A percentile compares a stretch with the other conserved stretches of the same genome.
Conservation (phyloP, 352 stramenopile genomes). For the Phytopythium ostracodes region DNA sequence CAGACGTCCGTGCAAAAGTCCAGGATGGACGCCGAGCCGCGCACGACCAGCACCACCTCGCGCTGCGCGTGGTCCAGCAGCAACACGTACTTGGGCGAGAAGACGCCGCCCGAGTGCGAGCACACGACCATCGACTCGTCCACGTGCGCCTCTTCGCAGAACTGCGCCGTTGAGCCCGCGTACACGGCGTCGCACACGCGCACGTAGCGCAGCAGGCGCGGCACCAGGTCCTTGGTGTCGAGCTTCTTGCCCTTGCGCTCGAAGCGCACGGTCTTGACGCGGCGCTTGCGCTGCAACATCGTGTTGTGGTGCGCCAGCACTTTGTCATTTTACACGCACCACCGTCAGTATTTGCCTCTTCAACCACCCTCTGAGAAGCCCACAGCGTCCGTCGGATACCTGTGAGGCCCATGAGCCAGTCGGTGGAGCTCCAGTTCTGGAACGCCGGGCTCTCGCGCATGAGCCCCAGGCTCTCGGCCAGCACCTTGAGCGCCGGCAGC, state of each 20-base stretch:
- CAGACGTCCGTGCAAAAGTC: constrained; percentile 84
- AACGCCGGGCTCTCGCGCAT: constrained; percentile 53
- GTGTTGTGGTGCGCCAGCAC: constrained; percentile 73
- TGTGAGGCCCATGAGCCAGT: constrained; percentile 81
- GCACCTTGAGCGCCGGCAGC: constrained; percentile 67
- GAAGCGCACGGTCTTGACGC: constrained; percentile 17
- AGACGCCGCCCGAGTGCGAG: constrained; percentile 55
- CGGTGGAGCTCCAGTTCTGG: constrained; percentile 64
- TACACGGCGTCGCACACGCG: constrained; percentile 78
- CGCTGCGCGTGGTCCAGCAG: constrained; percentile 46
- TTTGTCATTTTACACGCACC: not conserved
- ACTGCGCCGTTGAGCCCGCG: constrained; percentile 41
- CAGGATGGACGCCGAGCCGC: constrained; percentile 67
- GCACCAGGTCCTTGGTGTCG: constrained; percentile 13
- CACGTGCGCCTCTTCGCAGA: constrained; percentile 53
- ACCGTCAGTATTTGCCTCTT: not conserved
- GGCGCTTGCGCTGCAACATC: constrained; percentile 19
- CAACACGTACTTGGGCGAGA: constrained; percentile 76
- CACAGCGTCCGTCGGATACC: constrained; percentile 8
- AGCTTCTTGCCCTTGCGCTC: constrained; percentile 24
- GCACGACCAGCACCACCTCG: constrained; percentile 60
- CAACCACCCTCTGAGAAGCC: not conserved
- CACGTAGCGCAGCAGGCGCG: constrained; percentile 43
- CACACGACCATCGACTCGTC: constrained; percentile 34
- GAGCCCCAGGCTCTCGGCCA: constrained; percentile 67